Percentiles rank a stretch among this genome's conserved stretches.
Conservation (phyloP, 768 basidiomycete species). For the Lactarius psammicola region DNA sequence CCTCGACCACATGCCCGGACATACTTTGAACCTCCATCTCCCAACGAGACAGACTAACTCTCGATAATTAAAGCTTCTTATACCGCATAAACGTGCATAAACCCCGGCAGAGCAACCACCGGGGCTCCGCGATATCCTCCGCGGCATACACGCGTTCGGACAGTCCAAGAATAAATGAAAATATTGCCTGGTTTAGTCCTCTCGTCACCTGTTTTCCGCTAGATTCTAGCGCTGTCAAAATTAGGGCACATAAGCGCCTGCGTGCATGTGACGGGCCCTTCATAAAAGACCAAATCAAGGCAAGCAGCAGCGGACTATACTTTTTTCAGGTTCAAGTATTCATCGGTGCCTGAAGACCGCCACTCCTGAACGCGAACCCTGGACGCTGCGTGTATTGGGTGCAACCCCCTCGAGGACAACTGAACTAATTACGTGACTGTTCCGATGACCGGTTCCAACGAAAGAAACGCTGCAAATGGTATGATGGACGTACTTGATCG, state of each 20-base stretch:
- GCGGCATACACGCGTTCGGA: conserved; percentile 12
- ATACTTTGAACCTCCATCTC: neutral
- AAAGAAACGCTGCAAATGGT: neutral
- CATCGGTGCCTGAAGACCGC: neutral
- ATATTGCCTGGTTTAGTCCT: neutral
- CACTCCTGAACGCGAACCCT: neutral
- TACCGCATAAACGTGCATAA: conserved; percentile 5
- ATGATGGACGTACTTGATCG: neutral
- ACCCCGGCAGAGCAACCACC: neutral
- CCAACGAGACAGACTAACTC: neutral
- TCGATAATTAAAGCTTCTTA: conserved; percentile 5
- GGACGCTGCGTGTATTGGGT: neutral
- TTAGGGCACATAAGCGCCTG: neutral
- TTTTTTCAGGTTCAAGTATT: neutral
- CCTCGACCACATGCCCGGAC: neutral
- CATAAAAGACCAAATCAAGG: neutral
- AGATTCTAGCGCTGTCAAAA: neutral
- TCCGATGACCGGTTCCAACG: neutral
- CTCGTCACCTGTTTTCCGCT: neutral
- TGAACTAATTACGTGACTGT: neutral
- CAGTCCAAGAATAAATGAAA: neutral
- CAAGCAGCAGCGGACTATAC: neutral
- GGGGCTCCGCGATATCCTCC: conserved; percentile 14
- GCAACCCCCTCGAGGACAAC: neutral
- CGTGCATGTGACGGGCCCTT: neutral